These are phyloP conservation scores for Podaxis pistillaris DNA, from an alignment of 768 basidiomycete species.

Conservation along the genomic window DNA sequence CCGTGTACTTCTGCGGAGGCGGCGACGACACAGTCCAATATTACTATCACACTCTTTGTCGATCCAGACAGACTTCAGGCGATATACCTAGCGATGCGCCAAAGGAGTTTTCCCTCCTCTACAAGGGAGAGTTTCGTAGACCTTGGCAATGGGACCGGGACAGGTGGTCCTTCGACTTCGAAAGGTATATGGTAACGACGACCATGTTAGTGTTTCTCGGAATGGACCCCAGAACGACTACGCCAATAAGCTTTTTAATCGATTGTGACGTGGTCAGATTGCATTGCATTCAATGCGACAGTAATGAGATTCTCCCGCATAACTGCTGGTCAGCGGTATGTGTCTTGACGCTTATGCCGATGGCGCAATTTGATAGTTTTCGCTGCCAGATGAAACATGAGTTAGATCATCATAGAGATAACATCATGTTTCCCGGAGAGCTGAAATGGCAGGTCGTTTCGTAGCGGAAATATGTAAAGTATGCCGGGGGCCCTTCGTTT, in stretches of 20 bases:
- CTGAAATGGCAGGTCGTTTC: background rate
- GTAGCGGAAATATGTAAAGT: background rate
- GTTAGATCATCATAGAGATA: background rate
- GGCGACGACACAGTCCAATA: background rate
- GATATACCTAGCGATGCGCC: background rate
- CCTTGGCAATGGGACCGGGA: constrained; percentile 2
- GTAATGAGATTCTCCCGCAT: background rate
- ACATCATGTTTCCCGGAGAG: background rate
- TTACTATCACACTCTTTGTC: constrained; percentile 5
- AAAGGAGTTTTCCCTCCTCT: background rate
- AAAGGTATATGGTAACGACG: background rate
- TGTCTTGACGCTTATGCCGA: background rate
- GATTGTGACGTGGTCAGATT: background rate
- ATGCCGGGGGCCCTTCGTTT: too few relatives aligned
- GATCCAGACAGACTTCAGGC: background rate
- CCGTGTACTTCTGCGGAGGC: background rate
- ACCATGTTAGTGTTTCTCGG: background rate
- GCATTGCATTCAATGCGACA: background rate
- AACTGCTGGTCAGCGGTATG: constrained; percentile 7
- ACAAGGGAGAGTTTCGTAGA: background rate
- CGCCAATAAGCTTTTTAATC: background rate
- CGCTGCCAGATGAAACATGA: background rate
- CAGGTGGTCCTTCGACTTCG: background rate
- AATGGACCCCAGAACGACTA: background rate
- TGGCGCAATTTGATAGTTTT: background rate